These are phyloP conservation scores for Hypomontagnella submonticulosa DNA, from an alignment of 495 filamentous ascomycete species.

Conservation along the genomic window DNA sequence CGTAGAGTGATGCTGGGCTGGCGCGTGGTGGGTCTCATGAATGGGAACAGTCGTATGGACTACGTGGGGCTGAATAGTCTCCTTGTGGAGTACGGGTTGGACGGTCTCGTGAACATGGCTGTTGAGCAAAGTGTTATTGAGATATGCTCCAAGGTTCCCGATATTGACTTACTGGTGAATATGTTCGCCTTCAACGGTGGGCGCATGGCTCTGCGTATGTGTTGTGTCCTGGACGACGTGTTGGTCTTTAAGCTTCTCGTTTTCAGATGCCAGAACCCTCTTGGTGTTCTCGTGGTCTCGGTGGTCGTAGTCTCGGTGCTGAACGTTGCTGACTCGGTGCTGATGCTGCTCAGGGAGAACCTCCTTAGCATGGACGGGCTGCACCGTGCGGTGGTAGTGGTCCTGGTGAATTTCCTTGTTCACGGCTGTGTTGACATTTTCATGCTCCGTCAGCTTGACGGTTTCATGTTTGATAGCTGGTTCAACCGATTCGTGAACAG, in stretches of 20 bases:
- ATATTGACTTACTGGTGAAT: constrained; percentile 63
- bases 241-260: constrained; percentile 61
- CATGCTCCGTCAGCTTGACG: constrained; percentile 62
- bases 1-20: constrained; percentile 67
- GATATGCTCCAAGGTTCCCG: background rate
- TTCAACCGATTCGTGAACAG: constrained; percentile 68
- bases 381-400: constrained; percentile 66
- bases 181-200: constrained; percentile 67
- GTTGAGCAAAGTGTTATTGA: background rate
- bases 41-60: constrained; percentile 75
- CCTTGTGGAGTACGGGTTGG: constrained; percentile 73
- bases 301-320: constrained; percentile 66
- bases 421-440: constrained; percentile 66
- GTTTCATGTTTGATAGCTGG: constrained; percentile 69
- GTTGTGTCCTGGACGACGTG: constrained; percentile 58
- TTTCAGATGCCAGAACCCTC: constrained; percentile 59
- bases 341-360: constrained; percentile 61
- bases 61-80: constrained; percentile 71
- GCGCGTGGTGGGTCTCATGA: constrained; percentile 72
- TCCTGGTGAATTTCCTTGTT: constrained; percentile 72
- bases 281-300: constrained; percentile 59
- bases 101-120: constrained; percentile 69
- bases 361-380: constrained; percentile 61
- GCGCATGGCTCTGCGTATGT: constrained; percentile 57
- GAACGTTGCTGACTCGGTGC: constrained; percentile 61